A percentile compares a stretch with the other conserved stretches of the same genome.
phyloP scores from a whole-genome alignment of 2,329 filamentous ascomycete species.

The Domatiomyces catenatus region DNA sequence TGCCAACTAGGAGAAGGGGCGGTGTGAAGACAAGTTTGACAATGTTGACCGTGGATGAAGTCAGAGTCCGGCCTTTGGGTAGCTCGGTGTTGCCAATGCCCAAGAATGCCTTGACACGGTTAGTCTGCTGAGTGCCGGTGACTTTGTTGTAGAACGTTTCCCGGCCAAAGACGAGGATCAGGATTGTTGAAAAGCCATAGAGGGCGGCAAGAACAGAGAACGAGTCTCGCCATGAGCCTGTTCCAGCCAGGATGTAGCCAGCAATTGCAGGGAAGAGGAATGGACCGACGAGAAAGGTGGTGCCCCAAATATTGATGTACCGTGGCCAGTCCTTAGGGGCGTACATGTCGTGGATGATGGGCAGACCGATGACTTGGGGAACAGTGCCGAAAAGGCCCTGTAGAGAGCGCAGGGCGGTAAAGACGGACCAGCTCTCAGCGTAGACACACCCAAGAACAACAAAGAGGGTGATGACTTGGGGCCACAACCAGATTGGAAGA shows the following conservation, averaged over 20 bases:
- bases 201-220: constrained; percentile 24
- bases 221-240: constrained; percentile 19
- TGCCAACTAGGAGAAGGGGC: constrained; percentile 6
- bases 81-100: constrained; percentile 21
- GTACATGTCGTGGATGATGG: constrained; percentile 28
- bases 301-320: constrained; percentile 28
- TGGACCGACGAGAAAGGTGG: constrained; percentile 24
- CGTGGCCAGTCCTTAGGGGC: constrained; percentile 21
- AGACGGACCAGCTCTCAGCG: constrained; percentile 25
- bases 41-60: constrained; percentile 19
- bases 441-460: constrained; percentile 27
- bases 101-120: constrained; percentile 19
- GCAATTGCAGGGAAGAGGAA: constrained; percentile 25
- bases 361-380: constrained; percentile 26
- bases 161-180: constrained; percentile 22
- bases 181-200: constrained; percentile 23
- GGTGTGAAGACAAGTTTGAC: constrained; percentile 18
- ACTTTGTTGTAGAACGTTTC: constrained; percentile 21
- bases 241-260: constrained; percentile 23
- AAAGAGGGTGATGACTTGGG: constrained; percentile 24
- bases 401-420: constrained; percentile 25
- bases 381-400: constrained; percentile 26
- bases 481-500: constrained; percentile 29
- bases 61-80: constrained; percentile 17
- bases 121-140: constrained; percentile 5